Percentiles rank a stretch among this genome's conserved stretches.
phyloP scores from a whole-genome alignment of 257 asterid genomes.

The Jaltomata sinuosa region DNA sequence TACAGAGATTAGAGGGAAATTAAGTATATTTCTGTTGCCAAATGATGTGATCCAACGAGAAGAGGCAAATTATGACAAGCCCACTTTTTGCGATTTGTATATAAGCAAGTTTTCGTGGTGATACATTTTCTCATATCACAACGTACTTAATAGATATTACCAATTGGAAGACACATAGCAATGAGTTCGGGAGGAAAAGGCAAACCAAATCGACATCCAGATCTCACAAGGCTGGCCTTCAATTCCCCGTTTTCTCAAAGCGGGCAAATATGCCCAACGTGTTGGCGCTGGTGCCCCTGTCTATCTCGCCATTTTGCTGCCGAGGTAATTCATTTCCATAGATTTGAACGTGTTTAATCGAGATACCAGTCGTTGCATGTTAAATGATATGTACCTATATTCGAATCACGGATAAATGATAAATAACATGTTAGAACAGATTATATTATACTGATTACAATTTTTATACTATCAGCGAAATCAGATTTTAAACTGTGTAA shows the following conservation, averaged over 20 bases:
- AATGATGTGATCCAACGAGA: not conserved
- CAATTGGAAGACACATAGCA: too few species aligned
- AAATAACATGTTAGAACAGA: not conserved
- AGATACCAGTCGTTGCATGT: too few species aligned
- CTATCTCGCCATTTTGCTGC: constrained; percentile 72
- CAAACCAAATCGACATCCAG: constrained; percentile 1
- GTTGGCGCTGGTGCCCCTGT: constrained; percentile 96
- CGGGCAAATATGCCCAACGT: constrained; percentile 77
- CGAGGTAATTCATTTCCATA: constrained; percentile 32
- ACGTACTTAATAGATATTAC: too few species aligned
- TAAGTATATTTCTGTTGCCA: too few species aligned
- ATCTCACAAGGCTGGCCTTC: constrained; percentile 57
- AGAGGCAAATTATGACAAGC: not conserved
- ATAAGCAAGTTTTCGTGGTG: not conserved
- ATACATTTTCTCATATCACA: not conserved
- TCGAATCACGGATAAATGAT: too few species aligned
- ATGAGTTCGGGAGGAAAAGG: constrained; percentile 6
- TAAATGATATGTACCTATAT: too few species aligned
- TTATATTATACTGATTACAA: not conserved
- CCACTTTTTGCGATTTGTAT: not conserved
- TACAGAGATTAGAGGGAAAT: too few species aligned
- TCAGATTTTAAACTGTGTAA: too few species aligned
- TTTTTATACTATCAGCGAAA: too few species aligned
- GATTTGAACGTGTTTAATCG: too few species aligned
- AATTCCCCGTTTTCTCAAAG: constrained; percentile 78